Percentiles rank a stretch among this genome's conserved stretches.
Conservation (phyloP, 805 yeast species). For the Lipomyces yamadae region DNA sequence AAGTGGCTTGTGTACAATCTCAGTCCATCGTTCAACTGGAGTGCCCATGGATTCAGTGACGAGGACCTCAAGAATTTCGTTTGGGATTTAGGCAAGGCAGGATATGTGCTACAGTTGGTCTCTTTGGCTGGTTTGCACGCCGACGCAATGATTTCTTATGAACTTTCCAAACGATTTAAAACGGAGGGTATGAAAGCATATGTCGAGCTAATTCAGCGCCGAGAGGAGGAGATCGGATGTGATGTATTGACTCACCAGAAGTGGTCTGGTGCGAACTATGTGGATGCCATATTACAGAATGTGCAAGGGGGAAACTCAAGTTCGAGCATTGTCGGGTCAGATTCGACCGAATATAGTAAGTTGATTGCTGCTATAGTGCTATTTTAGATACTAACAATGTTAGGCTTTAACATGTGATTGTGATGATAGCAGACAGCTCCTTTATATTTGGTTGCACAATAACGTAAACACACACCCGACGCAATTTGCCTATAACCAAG, state of each 20-base stretch:
- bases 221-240: constrained; percentile 53
- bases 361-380: constrained; percentile 1
- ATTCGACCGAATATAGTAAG: constrained; percentile 32
- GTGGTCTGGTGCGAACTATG: constrained; percentile 66
- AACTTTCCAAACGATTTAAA: constrained; percentile 54
- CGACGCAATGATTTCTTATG: constrained; percentile 58
- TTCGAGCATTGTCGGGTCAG: constrained; percentile 31
- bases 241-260: constrained; percentile 64
- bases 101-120: constrained; percentile 63
- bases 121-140: constrained; percentile 65
- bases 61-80: constrained; percentile 55
- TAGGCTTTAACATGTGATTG: not conserved
- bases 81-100: constrained; percentile 59
- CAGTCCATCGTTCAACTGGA: constrained; percentile 67
- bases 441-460: not conserved
- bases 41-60: constrained; percentile 58
- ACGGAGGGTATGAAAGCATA: constrained; percentile 64
- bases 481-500: no score
- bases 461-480: no score
- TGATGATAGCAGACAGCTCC: not conserved
- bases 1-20: constrained; percentile 64
- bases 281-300: constrained; percentile 52
- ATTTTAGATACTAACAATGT: not conserved
- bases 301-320: constrained; percentile 50
- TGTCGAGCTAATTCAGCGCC: constrained; percentile 56